Percentiles rank a stretch among this genome's conserved stretches.
phyloP scores from a whole-genome alignment of 306 rosid genomes.

The Vigna unguiculata region DNA sequence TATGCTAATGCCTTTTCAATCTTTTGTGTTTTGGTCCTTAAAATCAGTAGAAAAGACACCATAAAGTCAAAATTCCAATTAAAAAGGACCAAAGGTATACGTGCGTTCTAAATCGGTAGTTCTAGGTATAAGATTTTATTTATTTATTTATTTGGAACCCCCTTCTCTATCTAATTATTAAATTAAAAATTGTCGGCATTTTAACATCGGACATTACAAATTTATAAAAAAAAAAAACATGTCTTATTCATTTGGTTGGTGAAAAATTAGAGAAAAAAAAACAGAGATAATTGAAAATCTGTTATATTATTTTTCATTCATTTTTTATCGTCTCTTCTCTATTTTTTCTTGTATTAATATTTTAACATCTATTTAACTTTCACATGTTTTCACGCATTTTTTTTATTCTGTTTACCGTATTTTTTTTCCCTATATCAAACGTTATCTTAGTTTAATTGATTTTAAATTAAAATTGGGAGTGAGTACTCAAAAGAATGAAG shows the following conservation, averaged over 20 bases:
- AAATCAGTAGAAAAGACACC: slow-evolving; percentile 23
- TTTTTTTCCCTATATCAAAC: too few relatives aligned
- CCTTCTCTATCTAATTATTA: neutral
- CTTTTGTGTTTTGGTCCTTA: slow-evolving; percentile 13
- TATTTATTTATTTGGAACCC: neutral
- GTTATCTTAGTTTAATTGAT: neutral
- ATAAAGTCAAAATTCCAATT: slow-evolving; percentile 1
- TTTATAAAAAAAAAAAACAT: neutral
- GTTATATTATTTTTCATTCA: too few relatives aligned
- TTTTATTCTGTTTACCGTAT: too few relatives aligned
- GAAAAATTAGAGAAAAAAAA: too few relatives aligned
- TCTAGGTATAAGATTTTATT: neutral
- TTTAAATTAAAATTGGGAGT: neutral
- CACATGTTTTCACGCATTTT: too few relatives aligned
- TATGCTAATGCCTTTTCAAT: slow-evolving; percentile 20
- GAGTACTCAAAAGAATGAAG: neutral
- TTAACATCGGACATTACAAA: neutral
- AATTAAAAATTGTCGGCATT: neutral
- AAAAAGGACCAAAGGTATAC: neutral
- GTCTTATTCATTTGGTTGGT: too few relatives aligned
- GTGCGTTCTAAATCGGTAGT: neutral
- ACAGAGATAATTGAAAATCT: too few relatives aligned
- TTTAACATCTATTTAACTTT: too few relatives aligned
- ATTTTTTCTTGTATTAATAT: too few relatives aligned
- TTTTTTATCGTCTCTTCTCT: too few relatives aligned